Evolutionary conservation across 345 rosid species (phyloP).

Genomic region (Aquilaria malaccensis): DNA sequence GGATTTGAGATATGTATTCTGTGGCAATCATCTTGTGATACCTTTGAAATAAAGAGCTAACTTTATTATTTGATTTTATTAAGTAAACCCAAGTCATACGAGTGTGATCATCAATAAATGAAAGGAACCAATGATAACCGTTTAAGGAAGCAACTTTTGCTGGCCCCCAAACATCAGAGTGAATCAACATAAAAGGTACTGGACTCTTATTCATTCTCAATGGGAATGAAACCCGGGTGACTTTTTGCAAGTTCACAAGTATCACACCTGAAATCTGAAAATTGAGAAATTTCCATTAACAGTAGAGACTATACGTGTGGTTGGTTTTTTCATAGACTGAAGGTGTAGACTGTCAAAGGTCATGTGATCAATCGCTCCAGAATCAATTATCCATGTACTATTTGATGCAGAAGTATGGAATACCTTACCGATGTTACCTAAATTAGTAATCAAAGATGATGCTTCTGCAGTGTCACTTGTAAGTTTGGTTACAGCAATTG

Average conservation of each 20-base stretch:
- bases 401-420: neutral
- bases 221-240: constrained; percentile 3
- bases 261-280: neutral
- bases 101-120: constrained; percentile 8
- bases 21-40: neutral
- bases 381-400: constrained; percentile 14
- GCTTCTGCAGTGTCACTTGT: too few relatives aligned
- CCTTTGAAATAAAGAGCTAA: neutral
- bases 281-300: neutral
- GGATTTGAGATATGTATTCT: neutral
- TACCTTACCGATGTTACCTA: neutral
- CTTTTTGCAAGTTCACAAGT: constrained; percentile 1
- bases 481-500: neutral
- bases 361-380: constrained; percentile 4
- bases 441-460: neutral
- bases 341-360: neutral
- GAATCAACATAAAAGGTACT: neutral
- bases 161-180: constrained; percentile 2
- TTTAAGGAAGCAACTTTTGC: neutral
- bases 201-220: neutral
- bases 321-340: neutral
- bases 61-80: neutral
- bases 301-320: too few relatives aligned
- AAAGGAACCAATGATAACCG: neutral
- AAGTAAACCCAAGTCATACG: neutral